phyloP scores from a whole-genome alignment of 768 basidiomycete species.

The Calocybe cyanea region DNA sequence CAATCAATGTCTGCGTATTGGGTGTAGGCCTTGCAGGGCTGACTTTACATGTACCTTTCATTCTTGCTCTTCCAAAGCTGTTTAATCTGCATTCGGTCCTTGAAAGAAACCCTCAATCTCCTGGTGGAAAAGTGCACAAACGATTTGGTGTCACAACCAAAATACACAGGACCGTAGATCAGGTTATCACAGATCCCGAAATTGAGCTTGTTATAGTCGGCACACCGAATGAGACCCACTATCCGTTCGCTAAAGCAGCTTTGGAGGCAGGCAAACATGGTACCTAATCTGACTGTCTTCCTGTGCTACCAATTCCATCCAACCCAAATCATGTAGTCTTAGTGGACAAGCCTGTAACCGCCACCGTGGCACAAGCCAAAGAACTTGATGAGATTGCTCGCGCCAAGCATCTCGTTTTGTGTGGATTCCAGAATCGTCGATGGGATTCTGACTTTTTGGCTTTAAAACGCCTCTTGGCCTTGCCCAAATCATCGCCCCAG shows the following conservation, averaged over 20 bases:
- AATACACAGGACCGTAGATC: conserved; percentile 58
- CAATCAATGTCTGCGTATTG: conserved; percentile 68
- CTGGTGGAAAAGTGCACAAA: conserved; percentile 62
- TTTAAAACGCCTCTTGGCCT: conserved; percentile 51
- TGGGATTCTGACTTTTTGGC: conserved; percentile 80
- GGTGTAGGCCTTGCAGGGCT: conserved; percentile 75
- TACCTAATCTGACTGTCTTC: conserved; percentile 19
- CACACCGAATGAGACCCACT: conserved; percentile 76
- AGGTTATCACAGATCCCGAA: conserved; percentile 57
- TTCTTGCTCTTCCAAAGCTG: conserved; percentile 64
- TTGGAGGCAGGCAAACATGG: conserved; percentile 73
- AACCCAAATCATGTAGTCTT: conserved; percentile 42
- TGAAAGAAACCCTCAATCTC: conserved; percentile 60
- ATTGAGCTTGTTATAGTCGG: conserved; percentile 68
- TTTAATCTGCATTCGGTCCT: conserved; percentile 75
- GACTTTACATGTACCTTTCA: conserved; percentile 79
- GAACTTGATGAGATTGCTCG: conserved; percentile 60
- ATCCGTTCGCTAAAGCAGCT: conserved; percentile 57
- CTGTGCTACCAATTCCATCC: neutral
- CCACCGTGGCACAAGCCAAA: conserved; percentile 52
- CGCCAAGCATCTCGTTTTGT: conserved; percentile 58
- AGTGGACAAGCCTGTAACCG: conserved; percentile 76
- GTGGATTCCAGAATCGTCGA: conserved; percentile 71
- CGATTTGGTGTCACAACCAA: conserved; percentile 56
- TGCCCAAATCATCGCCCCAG: conserved; percentile 46